These are phyloP conservation scores for Grosmannia serpens DNA, from an alignment of 2,329 filamentous ascomycete genomes.

Conservation along the genomic window DNA sequence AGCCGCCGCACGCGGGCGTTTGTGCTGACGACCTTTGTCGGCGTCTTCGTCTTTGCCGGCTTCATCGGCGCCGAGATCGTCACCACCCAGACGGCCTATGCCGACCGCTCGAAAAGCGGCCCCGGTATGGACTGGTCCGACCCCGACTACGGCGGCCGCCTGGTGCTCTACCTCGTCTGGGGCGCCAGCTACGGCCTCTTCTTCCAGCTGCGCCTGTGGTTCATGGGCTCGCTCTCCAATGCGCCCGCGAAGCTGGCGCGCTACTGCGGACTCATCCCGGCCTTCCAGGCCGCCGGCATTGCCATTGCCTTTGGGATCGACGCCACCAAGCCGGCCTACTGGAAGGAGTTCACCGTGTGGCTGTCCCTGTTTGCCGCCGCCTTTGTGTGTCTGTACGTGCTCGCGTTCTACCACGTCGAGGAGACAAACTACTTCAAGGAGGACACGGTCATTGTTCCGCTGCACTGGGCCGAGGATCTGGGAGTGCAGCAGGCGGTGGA, in stretches of 20 bases:
- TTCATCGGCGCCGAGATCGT: constrained; percentile 1
- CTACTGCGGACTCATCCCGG: not conserved
- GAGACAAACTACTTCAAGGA: not conserved
- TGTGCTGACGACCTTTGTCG: not conserved
- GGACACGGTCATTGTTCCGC: not conserved
- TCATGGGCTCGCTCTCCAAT: constrained; percentile 1
- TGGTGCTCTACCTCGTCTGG: constrained; percentile 3
- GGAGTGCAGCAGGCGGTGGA: not conserved
- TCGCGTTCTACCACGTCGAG: not conserved
- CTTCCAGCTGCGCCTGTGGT: constrained; percentile 1
- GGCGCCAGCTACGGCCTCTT: not conserved
- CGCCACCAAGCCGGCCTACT: not conserved
- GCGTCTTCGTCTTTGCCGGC: not conserved
- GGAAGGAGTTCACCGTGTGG: constrained; percentile 2
- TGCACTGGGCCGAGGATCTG: not conserved
- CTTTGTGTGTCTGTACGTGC: constrained; percentile 1
- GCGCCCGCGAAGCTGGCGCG: not conserved
- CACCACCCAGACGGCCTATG: not conserved
- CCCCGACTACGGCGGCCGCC: constrained; percentile 1
- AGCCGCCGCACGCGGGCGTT: not conserved
- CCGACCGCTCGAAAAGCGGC: constrained; percentile 12
- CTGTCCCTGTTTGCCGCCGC: constrained; percentile 11
- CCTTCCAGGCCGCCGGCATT: not conserved
- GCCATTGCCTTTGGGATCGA: constrained; percentile 2
- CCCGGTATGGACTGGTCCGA: constrained; percentile 23